Percentiles rank a stretch among this genome's conserved stretches.
Conservation (phyloP, 371 early-diverging fungal genomes). For the Mortierella sp. region DNA sequence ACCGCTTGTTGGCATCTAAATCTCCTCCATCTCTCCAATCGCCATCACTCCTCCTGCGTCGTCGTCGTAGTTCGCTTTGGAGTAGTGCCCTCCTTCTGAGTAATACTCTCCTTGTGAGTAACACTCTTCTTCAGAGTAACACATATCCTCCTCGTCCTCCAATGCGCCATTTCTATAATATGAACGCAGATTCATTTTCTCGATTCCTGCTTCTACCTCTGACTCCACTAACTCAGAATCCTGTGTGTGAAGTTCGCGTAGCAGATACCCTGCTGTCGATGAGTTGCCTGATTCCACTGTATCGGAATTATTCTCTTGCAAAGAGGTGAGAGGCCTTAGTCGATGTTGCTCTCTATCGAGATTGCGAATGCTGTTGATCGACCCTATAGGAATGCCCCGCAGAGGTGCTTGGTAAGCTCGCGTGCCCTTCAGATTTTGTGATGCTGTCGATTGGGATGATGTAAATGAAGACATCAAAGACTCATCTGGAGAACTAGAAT, state of each 20-base stretch:
- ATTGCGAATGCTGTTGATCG: constrained; percentile 39
- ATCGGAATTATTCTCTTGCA: constrained; percentile 8
- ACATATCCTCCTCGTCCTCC: no score
- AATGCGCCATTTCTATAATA: no score
- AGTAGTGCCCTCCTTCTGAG: no score
- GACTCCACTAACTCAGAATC: constrained; percentile 10
- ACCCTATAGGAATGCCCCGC: constrained; percentile 27
- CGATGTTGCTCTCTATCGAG: constrained; percentile 28
- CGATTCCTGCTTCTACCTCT: not conserved
- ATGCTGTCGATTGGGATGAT: not conserved
- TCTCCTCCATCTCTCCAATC: no score
- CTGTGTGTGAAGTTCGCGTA: constrained; percentile 20
- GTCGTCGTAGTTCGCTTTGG: no score
- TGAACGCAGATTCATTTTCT: not conserved
- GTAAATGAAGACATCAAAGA: constrained; percentile 11
- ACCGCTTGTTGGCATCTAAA: no score
- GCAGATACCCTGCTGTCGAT: constrained; percentile 8
- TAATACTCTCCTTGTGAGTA: no score
- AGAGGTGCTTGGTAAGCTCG: constrained; percentile 20
- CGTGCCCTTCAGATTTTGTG: not conserved
- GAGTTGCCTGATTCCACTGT: constrained; percentile 2
- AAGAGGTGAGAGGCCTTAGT: constrained; percentile 25
- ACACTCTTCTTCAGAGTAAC: no score
- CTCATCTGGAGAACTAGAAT: not conserved
- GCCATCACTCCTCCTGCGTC: no score